A percentile compares a stretch with the other conserved stretches of the same genome.
Conservation (phyloP, 2,329 filamentous ascomycete genomes). For the Calonectria naviculata region DNA sequence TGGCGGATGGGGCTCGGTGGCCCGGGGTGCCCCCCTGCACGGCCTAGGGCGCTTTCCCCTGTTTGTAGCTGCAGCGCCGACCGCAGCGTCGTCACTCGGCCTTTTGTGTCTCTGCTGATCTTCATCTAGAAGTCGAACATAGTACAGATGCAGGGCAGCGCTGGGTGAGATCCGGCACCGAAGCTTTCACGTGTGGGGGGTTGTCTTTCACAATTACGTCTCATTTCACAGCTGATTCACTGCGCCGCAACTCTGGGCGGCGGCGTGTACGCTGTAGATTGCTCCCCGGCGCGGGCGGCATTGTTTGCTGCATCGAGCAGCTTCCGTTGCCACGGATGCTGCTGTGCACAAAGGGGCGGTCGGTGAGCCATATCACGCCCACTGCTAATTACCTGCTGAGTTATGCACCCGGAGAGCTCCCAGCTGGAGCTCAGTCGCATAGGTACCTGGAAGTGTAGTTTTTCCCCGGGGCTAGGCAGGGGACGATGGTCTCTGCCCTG, state of each 20-base stretch:
- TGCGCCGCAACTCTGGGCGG: background rate
- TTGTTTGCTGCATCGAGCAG: background rate
- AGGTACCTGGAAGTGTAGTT: background rate
- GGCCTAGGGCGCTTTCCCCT: conserved; percentile 18
- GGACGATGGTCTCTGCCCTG: conserved; percentile 1
- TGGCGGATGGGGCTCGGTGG: conserved; percentile 33
- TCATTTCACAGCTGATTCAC: conserved; percentile 3
- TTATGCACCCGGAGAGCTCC: background rate
- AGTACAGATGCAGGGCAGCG: background rate
- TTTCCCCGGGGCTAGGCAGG: conserved; percentile 1
- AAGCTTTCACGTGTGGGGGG: conserved; percentile 2
- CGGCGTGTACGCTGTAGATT: background rate
- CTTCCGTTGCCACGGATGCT: background rate
- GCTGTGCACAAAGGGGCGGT: background rate
- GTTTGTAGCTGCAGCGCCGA: conserved; percentile 16
- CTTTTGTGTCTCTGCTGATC: conserved; percentile 37
- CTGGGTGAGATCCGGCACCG: background rate
- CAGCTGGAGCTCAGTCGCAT: background rate
- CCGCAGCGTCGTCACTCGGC: conserved; percentile 6
- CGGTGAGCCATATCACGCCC: background rate
- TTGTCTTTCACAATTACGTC: background rate
- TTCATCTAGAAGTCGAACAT: conserved; percentile 33
- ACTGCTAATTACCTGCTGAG: background rate
- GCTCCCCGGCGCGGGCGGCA: background rate
- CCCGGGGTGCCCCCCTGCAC: conserved; percentile 6